Percentiles rank a stretch among this genome's conserved stretches.
Evolutionary conservation across 352 stramenopile species (phyloP).

Genomic region (Globisporangium rhizosaccharum): DNA sequence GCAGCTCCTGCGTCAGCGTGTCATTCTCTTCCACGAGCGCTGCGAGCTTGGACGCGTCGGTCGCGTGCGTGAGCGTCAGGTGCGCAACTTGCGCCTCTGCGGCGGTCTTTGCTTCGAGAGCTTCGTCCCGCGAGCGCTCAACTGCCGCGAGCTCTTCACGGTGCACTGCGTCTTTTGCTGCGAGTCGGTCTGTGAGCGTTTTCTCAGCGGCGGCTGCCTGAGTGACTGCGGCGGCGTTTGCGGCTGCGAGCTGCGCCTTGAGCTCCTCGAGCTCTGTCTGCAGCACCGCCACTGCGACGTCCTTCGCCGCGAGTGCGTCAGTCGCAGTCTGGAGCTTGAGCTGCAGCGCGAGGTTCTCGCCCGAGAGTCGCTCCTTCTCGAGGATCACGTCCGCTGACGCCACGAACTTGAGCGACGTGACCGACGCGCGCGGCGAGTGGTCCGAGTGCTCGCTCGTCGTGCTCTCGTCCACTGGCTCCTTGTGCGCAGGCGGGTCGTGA

Average conservation of each 20-base stretch:
- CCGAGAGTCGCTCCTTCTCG: conserved; percentile 36
- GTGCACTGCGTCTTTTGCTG: conserved; percentile 16
- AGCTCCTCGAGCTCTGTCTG: conserved; percentile 16
- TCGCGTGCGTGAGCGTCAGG: background rate
- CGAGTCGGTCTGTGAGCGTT: conserved; percentile 19
- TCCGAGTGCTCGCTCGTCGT: conserved; percentile 11
- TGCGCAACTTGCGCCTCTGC: conserved; percentile 2
- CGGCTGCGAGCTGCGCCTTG: conserved; percentile 24
- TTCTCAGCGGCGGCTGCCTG: conserved; percentile 17
- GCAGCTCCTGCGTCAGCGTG: conserved; percentile 37
- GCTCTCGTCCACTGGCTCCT: conserved; percentile 9
- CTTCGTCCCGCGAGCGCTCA: background rate
- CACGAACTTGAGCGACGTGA: conserved; percentile 7
- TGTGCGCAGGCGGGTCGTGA: conserved; percentile 1
- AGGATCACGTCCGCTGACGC: conserved; percentile 25
- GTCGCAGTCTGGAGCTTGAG: conserved; percentile 27
- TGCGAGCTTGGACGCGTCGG: background rate
- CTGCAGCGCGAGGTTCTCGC: conserved; percentile 32
- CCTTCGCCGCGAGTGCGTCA: conserved; percentile 22
- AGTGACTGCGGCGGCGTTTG: conserved; percentile 27
- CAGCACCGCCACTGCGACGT: conserved; percentile 22
- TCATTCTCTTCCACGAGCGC: conserved; percentile 20
- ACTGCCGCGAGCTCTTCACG: conserved; percentile 4
- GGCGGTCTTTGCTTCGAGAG: background rate
- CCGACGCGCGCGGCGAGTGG: conserved; percentile 3